phyloP scores from a whole-genome alignment of 2,329 filamentous ascomycete species.

The Cladosporium halotolerans region DNA sequence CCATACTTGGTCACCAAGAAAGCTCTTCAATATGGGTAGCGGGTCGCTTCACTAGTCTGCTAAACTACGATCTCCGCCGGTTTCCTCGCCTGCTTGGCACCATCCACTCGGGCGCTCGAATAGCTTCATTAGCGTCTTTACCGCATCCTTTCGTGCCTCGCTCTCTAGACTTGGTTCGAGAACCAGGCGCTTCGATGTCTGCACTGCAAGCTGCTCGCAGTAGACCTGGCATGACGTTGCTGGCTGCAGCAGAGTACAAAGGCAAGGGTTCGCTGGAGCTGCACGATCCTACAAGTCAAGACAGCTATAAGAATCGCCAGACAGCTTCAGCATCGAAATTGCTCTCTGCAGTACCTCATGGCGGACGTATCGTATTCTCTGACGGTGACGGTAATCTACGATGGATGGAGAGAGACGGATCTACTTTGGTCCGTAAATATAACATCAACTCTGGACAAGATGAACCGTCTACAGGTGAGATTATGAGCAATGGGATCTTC shows the following conservation, averaged over 20 bases:
- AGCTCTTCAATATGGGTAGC: slow-evolving; percentile 74
- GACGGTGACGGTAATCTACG: slow-evolving; percentile 79
- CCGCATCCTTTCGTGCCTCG: slow-evolving; percentile 61
- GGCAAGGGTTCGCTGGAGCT: slow-evolving; percentile 84
- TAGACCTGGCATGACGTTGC: slow-evolving; percentile 56
- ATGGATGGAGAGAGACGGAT: slow-evolving; percentile 84
- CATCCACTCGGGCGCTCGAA: slow-evolving; percentile 74
- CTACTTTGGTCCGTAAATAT: slow-evolving; percentile 47
- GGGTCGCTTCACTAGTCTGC: slow-evolving; percentile 79
- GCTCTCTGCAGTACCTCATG: slow-evolving; percentile 73
- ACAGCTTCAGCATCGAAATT: slow-evolving; percentile 75
- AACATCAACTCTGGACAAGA: slow-evolving; percentile 47
- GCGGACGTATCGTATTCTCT: slow-evolving; percentile 72
- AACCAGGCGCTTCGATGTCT: slow-evolving; percentile 43
- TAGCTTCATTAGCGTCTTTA: slow-evolving; percentile 66
- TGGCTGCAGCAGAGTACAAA: slow-evolving; percentile 86
- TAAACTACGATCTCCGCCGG: slow-evolving; percentile 82
- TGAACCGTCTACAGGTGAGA: slow-evolving; percentile 9
- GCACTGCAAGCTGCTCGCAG: slow-evolving; percentile 50
- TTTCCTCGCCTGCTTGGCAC: slow-evolving; percentile 73
- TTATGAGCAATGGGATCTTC: slow-evolving; percentile 21
- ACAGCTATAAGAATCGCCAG: slow-evolving; percentile 67
- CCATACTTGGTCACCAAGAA: slow-evolving; percentile 55
- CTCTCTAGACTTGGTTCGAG: slow-evolving; percentile 53
- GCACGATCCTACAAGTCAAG: slow-evolving; percentile 55